A percentile compares a stretch with the other conserved stretches of the same genome.
phyloP scores from a whole-genome alignment of 495 filamentous ascomycete genomes.

The Aspergillus kassunensis region DNA sequence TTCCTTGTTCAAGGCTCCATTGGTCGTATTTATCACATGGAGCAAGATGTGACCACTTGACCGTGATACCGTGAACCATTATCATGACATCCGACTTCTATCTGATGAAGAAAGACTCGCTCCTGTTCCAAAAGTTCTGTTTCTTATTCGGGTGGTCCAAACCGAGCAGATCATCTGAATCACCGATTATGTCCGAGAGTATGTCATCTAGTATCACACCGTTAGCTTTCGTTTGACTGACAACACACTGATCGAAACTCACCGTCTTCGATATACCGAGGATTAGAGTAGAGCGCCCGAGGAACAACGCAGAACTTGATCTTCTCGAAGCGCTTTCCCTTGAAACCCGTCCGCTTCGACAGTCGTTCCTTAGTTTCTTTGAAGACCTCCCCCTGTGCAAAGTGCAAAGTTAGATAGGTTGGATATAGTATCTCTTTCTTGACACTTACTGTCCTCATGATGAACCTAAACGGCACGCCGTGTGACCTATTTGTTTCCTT shows the following conservation, averaged over 20 bases:
- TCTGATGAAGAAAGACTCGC: conserved; percentile 65
- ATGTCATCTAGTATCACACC: conserved; percentile 68
- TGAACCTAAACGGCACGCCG: conserved; percentile 86
- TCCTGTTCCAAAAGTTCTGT: conserved; percentile 53
- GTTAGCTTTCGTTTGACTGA: conserved; percentile 1
- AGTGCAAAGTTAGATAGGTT: no score
- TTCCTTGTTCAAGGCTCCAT: no score
- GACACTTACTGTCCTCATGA: conserved; percentile 77
- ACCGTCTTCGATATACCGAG: conserved; percentile 87
- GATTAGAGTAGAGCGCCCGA: conserved; percentile 63
- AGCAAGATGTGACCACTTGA: background rate
- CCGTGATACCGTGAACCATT: background rate
- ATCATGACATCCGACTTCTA: conserved; percentile 30
- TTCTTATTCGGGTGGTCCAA: conserved; percentile 85
- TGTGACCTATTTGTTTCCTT: conserved; percentile 73
- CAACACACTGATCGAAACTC: conserved; percentile 27
- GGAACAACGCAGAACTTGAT: conserved; percentile 89
- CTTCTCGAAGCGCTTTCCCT: conserved; percentile 97
- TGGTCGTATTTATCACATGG: no score
- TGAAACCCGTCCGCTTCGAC: conserved; percentile 85
- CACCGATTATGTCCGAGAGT: conserved; percentile 65
- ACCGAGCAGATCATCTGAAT: conserved; percentile 75
- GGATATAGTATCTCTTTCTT: no score
- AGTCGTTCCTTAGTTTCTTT: conserved; percentile 87
- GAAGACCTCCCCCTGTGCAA: conserved; percentile 87